Base-by-base conservation (phyloP, 2,329 filamentous ascomycete genomes). In the Aspergillus sp. region DNA sequence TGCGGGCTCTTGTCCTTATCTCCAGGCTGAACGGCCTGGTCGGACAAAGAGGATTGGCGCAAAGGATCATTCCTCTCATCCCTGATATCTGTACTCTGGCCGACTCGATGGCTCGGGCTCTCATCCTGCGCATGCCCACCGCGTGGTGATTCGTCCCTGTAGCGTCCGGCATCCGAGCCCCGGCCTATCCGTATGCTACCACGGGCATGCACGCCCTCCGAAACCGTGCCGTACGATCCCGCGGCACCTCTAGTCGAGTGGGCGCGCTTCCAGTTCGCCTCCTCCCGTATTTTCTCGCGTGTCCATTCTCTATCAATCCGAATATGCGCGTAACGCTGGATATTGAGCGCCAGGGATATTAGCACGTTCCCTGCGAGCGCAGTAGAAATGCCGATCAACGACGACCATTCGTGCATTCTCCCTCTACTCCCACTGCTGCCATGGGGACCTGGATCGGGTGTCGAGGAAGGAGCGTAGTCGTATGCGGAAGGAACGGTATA, bases 331-430 rank as follows among this genome's bases (percentile, higher is more conserved):
- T 96, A 96, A 44, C 91, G 78, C 61, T 98, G 91, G 30, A 93
- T 89, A 55, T 98, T 98, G 40, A 98, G 75, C 8, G 91, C 91
- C 42, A 98, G 78, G 1, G 89, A 93, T 45, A 98, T 96, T 33
- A 98, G 72, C 20, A 95, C 68, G 52, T 98, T 98, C 35, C 91
- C 91, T 32, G 82, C 73, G 51, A 98, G 93, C 31, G 91, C 88
- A 2, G 88, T 93, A 33, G 89, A 63, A 51, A 98, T 95, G 48
- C 91, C 91, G 53, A 98, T 96, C 33, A 96, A 68, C 15, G 86
- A 93, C 29, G 86, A 93, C 88, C 89, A 96, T 57, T 58, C 37
- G 24, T 50, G 45, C 35, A 51, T 43, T 13, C 39, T 29, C 10
- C 48, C 46, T 11, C 42, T 39, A 8, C 35, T 37, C 8, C 41